Evolutionary conservation across 768 basidiomycete species (phyloP).

Genomic region (Mycena latifolia): DNA sequence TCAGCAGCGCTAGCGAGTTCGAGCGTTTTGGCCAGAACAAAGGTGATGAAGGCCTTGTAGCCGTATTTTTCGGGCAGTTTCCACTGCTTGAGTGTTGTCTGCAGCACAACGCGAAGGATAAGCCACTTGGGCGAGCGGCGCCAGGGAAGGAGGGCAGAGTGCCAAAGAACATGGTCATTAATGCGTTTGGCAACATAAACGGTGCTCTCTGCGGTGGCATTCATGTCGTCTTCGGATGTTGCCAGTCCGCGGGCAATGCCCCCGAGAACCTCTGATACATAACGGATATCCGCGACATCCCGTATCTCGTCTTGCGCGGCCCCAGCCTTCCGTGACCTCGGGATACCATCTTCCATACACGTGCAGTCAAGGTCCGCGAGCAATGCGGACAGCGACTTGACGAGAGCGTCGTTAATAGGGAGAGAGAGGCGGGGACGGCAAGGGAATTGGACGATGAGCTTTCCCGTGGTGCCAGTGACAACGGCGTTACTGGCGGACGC

Average conservation of each 20-base stretch:
- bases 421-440: slow-evolving; percentile 52
- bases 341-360: slow-evolving; percentile 47
- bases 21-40: slow-evolving; percentile 49
- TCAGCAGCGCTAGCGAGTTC: slow-evolving; percentile 18
- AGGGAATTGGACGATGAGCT: slow-evolving; percentile 61
- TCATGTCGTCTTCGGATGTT: slow-evolving; percentile 38
- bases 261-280: slow-evolving; percentile 62
- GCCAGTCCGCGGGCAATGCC: slow-evolving; percentile 57
- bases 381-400: slow-evolving; percentile 51
- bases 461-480: slow-evolving; percentile 55
- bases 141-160: slow-evolving; percentile 55
- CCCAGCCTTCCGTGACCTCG: slow-evolving; percentile 53
- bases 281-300: slow-evolving; percentile 57
- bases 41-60: slow-evolving; percentile 65
- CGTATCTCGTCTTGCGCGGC: slow-evolving; percentile 50
- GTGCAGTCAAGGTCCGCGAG: slow-evolving; percentile 52
- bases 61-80: slow-evolving; percentile 21
- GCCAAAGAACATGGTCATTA: slow-evolving; percentile 61
- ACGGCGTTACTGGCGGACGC: slow-evolving; percentile 49
- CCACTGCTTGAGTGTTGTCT: slow-evolving; percentile 46
- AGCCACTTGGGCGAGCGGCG: slow-evolving; percentile 65
- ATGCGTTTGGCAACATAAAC: slow-evolving; percentile 51
- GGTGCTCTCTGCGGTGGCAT: background rate
- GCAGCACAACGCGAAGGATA: slow-evolving; percentile 58
- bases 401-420: slow-evolving; percentile 43